phyloP scores from a whole-genome alignment of 2,329 filamentous ascomycete genomes.

The Talaromyces islandicus region DNA sequence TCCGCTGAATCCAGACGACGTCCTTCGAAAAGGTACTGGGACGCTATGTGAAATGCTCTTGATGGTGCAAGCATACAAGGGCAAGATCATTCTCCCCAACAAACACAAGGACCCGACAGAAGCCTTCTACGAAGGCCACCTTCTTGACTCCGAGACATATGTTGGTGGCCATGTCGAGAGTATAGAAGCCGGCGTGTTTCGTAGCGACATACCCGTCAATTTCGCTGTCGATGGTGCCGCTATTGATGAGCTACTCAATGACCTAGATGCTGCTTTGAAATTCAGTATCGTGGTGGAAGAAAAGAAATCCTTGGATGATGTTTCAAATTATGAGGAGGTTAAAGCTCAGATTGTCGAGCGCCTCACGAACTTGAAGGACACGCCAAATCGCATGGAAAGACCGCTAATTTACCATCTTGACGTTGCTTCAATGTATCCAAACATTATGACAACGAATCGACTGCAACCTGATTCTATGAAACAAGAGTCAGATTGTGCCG shows the following conservation, averaged over 20 bases:
- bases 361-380: constrained; percentile 67
- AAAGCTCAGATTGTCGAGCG: constrained; percentile 72
- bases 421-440: constrained; percentile 98
- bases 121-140: constrained; percentile 91
- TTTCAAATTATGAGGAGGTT: constrained; percentile 77
- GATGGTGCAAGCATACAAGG: constrained; percentile 95
- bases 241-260: constrained; percentile 78
- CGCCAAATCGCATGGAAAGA: constrained; percentile 75
- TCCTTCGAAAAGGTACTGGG: constrained; percentile 89
- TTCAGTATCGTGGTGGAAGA: constrained; percentile 84
- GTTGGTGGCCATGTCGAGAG: constrained; percentile 98
- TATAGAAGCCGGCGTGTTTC: constrained; percentile 96
- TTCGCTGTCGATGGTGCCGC: constrained; percentile 86
- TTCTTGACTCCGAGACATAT: constrained; percentile 95
- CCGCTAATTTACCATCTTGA: constrained; percentile 97
- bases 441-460: constrained; percentile 99
- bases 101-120: constrained; percentile 90
- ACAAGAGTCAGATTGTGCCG: constrained; percentile 87
- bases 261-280: constrained; percentile 80
- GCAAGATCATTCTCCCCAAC: constrained; percentile 88
- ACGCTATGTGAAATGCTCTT: constrained; percentile 99
- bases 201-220: constrained; percentile 89
- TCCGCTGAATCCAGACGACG: constrained; percentile 86
- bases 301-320: constrained; percentile 72
- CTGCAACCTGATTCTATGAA: constrained; percentile 99